Evolutionary conservation across 169 alveolate species (phyloP).

Genomic region (Plasmodium gallinaceum): DNA sequence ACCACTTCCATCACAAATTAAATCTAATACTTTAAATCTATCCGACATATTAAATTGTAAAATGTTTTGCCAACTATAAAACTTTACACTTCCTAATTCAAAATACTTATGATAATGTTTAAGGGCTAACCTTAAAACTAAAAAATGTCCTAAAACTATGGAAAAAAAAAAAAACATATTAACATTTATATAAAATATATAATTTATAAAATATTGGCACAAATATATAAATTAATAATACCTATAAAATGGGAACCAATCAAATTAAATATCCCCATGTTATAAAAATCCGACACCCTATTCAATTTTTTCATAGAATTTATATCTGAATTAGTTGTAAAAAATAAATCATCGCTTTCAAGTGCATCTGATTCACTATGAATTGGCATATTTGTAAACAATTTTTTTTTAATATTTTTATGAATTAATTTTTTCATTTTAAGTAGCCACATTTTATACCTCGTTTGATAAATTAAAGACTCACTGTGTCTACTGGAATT

Average conservation of each 20-base stretch:
- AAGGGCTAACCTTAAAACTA: conserved; percentile 32
- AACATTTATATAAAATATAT: neutral
- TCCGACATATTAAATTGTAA: conserved; percentile 25
- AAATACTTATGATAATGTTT: conserved; percentile 19
- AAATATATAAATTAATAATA: neutral
- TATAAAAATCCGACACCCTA: conserved; percentile 3
- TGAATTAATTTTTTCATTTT: neutral
- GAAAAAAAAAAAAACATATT: neutral
- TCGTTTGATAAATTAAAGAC: neutral
- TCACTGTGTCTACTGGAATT: neutral
- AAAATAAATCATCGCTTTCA: conserved; percentile 26
- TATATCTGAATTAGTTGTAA: conserved; percentile 25
- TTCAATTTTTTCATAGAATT: conserved; percentile 28
- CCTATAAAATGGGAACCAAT: conserved; percentile 57
- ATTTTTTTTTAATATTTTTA: neutral
- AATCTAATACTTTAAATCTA: conserved; percentile 46
- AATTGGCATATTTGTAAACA: conserved; percentile 33
- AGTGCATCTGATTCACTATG: neutral
- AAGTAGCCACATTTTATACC: neutral
- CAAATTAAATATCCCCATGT: conserved; percentile 29
- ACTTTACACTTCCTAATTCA: conserved; percentile 25
- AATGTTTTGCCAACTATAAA: conserved; percentile 43
- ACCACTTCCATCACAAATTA: conserved; percentile 29
- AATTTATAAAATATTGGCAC: neutral
- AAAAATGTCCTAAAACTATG: conserved; percentile 47